A percentile compares a stretch with the other conserved stretches of the same genome.
Conservation (phyloP, 352 stramenopile species). For the Phytophthora crassamura region DNA sequence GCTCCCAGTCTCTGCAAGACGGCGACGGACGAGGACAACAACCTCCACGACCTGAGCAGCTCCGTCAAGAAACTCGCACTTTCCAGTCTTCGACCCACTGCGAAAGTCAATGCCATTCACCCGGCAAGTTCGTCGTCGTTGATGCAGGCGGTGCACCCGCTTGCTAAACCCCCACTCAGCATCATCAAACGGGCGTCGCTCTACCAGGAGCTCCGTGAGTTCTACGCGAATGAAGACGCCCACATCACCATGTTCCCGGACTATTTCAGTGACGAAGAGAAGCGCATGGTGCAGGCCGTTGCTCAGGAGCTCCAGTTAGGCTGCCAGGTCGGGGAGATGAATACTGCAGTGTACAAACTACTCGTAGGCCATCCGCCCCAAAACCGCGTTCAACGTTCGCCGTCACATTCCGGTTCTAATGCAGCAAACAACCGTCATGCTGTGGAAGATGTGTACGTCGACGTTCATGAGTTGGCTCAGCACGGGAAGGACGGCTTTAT, state of each 20-base stretch:
- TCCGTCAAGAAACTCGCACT: slow-evolving; percentile 38
- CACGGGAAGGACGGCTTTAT: slow-evolving; percentile 84
- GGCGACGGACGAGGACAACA: slow-evolving; percentile 23
- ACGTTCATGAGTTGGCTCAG: slow-evolving; percentile 70
- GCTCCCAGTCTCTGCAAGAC: slow-evolving; percentile 12
- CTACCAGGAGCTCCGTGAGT: slow-evolving; percentile 70
- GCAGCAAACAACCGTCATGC: slow-evolving; percentile 7
- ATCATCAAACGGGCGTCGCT: slow-evolving; percentile 52
- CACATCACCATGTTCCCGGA: slow-evolving; percentile 75
- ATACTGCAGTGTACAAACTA: slow-evolving; percentile 67
- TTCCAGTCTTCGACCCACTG: slow-evolving; percentile 19
- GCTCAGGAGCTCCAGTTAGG: slow-evolving; percentile 60
- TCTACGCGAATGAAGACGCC: slow-evolving; percentile 47
- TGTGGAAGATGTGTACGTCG: slow-evolving; percentile 70
- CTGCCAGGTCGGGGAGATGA: slow-evolving; percentile 71
- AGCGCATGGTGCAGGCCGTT: slow-evolving; percentile 56
- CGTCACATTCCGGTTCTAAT: background rate
- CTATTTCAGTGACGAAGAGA: slow-evolving; percentile 67
- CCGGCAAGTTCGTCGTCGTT: slow-evolving; percentile 6
- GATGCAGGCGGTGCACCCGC: slow-evolving; percentile 12
- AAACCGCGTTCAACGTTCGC: slow-evolving; percentile 17
- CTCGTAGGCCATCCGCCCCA: slow-evolving; percentile 27
- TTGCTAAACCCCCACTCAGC: slow-evolving; percentile 13
- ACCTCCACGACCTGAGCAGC: slow-evolving; percentile 40
- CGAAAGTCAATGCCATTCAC: slow-evolving; percentile 16